These are phyloP conservation scores for Apiotrichum sp. DNA, from an alignment of 1,284 basidiomycete genomes.

Conservation along the genomic window DNA sequence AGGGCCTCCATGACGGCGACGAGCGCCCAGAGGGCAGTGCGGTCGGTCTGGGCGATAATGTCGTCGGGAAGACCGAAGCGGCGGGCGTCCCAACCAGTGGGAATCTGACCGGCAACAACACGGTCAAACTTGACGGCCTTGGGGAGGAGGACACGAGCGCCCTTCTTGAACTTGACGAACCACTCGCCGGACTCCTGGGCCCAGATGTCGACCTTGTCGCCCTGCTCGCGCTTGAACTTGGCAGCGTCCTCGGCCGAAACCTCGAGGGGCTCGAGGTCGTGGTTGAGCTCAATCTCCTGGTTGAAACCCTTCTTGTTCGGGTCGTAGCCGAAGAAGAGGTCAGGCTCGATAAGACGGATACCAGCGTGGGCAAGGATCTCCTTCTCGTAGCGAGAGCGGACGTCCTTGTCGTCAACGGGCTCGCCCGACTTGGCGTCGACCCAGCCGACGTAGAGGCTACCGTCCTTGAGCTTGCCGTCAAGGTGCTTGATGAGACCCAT, in stretches of 20 bases:
- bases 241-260: conserved; percentile 83
- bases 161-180: conserved; percentile 98
- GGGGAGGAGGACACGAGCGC: conserved; percentile 85
- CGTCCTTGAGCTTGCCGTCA: conserved; percentile 89
- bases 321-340: conserved; percentile 94
- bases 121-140: conserved; percentile 95
- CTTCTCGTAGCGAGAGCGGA: conserved; percentile 88
- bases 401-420: conserved; percentile 97
- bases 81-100: conserved; percentile 92
- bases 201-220: conserved; percentile 94
- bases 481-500: conserved; percentile 99
- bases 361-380: conserved; percentile 90
- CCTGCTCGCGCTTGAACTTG: conserved; percentile 95
- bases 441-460: conserved; percentile 92
- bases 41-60: conserved; percentile 87
- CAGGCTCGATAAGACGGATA: conserved; percentile 93
- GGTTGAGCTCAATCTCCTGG: conserved; percentile 93
- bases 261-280: conserved; percentile 95
- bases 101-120: conserved; percentile 90
- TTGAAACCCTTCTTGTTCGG: conserved; percentile 95
- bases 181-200: conserved; percentile 81
- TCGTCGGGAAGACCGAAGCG: conserved; percentile 98
- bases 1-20: conserved; percentile 91
- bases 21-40: conserved; percentile 90
- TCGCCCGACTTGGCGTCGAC: conserved; percentile 91